A percentile compares a stretch with the other conserved stretches of the same genome.
Evolutionary conservation across 345 rosid genomes (phyloP).

Genomic region (Eutrema yunnanense): DNA sequence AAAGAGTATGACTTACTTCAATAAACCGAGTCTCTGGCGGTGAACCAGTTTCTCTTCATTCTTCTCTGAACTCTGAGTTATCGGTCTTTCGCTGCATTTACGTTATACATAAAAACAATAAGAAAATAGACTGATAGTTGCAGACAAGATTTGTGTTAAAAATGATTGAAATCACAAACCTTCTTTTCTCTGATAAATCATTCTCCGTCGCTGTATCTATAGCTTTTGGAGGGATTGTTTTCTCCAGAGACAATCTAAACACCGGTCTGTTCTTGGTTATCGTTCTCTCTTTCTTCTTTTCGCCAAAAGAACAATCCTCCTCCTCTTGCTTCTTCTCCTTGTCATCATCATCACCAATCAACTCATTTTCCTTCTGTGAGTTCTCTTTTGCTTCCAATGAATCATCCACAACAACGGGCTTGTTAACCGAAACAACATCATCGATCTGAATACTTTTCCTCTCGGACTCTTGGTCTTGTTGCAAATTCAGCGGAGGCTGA

Average conservation of each 20-base stretch:
- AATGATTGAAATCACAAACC: slow-evolving; percentile 9
- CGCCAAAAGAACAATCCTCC: slow-evolving; percentile 13
- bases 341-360: neutral
- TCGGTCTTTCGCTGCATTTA: slow-evolving; percentile 23
- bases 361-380: neutral
- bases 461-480: neutral
- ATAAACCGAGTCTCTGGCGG: slow-evolving; percentile 9
- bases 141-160: neutral
- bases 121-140: neutral
- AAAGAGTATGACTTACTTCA: slow-evolving; percentile 5
- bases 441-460: slow-evolving; percentile 12
- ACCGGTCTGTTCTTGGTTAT: slow-evolving; percentile 23
- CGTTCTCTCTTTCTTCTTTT: slow-evolving; percentile 12
- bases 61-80: neutral
- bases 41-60: neutral
- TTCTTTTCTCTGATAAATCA: slow-evolving; percentile 18
- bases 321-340: neutral
- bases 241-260: slow-evolving; percentile 34
- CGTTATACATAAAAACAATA: neutral
- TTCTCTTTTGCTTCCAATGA: neutral
- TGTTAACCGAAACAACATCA: neutral
- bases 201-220: neutral
- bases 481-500: slow-evolving; percentile 16
- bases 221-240: slow-evolving; percentile 16
- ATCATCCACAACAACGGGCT: neutral